phyloP scores from a whole-genome alignment of 805 yeast genomes.

The Ogataea neopini region DNA sequence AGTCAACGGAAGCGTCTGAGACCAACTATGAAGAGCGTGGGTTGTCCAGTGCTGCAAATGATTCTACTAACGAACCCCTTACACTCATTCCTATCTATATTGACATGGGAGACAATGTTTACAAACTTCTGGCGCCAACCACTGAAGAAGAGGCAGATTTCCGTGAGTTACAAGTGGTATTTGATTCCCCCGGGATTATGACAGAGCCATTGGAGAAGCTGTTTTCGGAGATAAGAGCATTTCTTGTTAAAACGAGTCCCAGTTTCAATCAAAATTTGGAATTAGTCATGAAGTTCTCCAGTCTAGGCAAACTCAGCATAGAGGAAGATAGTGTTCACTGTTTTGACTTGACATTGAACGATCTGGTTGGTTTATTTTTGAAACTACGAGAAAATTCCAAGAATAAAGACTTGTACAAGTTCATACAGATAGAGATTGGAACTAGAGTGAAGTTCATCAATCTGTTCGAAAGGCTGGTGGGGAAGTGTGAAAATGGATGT shows the following conservation, averaged over 20 bases:
- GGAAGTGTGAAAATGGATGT: slow-evolving; percentile 13
- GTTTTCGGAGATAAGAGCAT: slow-evolving; percentile 14
- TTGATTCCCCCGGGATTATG: slow-evolving; percentile 16
- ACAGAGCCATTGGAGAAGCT: slow-evolving; percentile 10
- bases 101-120: slow-evolving; percentile 30
- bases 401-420: slow-evolving; percentile 26
- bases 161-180: slow-evolving; percentile 24
- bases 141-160: slow-evolving; percentile 28
- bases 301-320: slow-evolving; percentile 24
- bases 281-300: slow-evolving; percentile 21
- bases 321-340: slow-evolving; percentile 28
- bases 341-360: slow-evolving; percentile 19
- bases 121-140: slow-evolving; percentile 26
- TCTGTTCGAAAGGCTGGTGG: slow-evolving; percentile 8
- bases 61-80: background rate
- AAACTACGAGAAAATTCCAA: slow-evolving; percentile 25
- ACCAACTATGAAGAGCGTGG: background rate
- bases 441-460: slow-evolving; percentile 18
- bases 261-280: slow-evolving; percentile 14
- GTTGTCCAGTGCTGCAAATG: no score
- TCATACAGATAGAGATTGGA: slow-evolving; percentile 23
- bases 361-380: slow-evolving; percentile 23
- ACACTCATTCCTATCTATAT: slow-evolving; percentile 29
- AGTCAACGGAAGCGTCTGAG: no score
- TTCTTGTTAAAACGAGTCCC: slow-evolving; percentile 9